phyloP scores from a whole-genome alignment of 1,284 basidiomycete genomes.

The Somion occarium region DNA sequence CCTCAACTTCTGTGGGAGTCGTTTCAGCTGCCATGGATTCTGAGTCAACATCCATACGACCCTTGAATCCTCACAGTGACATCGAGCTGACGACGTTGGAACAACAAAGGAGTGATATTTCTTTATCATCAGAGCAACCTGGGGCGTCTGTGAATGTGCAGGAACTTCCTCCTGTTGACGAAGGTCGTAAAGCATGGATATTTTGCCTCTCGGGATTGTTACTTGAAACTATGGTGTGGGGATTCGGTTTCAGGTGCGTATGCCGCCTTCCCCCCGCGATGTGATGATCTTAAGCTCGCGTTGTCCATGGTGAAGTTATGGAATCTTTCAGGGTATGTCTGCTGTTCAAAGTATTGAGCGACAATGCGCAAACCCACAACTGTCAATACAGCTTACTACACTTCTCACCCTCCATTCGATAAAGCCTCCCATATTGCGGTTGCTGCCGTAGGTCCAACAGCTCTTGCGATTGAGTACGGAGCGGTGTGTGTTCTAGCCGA shows the following conservation, averaged over 20 bases:
- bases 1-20: too few species aligned
- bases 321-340: constrained; percentile 19
- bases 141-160: constrained; percentile 10
- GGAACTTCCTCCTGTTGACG: constrained; percentile 19
- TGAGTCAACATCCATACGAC: background rate
- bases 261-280: too few species aligned
- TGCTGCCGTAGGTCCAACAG: constrained; percentile 16
- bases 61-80: background rate
- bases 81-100: background rate
- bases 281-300: too few species aligned
- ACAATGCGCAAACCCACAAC: too few species aligned
- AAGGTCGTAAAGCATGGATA: constrained; percentile 20
- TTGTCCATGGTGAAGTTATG: too few species aligned
- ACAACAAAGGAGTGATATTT: background rate
- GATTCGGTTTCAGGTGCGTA: constrained; percentile 20
- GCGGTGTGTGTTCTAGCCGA: constrained; percentile 10
- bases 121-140: background rate
- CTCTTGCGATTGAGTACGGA: constrained; percentile 20
- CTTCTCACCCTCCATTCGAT: constrained; percentile 17
- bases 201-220: constrained; percentile 20
- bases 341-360: too few species aligned
- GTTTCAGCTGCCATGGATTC: background rate
- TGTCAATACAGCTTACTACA: constrained; percentile 16
- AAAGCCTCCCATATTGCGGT: constrained; percentile 15
- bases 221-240: constrained; percentile 22